Evolutionary conservation across 192 early-diverging fungal genomes (phyloP), one percentile per base, ranked within the genome.

Genomic region (Rhizophagus sp.): DNA sequence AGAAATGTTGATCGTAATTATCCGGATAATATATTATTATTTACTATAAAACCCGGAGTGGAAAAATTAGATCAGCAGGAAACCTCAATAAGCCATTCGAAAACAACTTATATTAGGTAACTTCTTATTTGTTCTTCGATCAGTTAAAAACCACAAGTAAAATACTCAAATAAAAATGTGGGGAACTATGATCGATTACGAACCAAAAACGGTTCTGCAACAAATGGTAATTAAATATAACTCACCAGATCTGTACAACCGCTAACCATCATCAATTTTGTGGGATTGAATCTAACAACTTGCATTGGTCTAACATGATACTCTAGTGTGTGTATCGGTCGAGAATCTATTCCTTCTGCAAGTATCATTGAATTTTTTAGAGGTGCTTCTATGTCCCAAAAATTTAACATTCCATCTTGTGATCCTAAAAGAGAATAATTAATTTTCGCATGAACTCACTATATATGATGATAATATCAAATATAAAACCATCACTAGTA

Each of bases 211-310:
- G 4, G 22, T 19, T 19, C 19, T 41, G 39, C 39, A 41, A 8
- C 39, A 41, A 41, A 41, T 7, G 39, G 7, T 41, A 41, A 41
- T 41, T 41, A 41, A 71, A 7, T 62, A 36, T 27, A 36, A 87
- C 88, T 85, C 88, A 94, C 93, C 88, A 95, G 71, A 64, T 92
- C 90, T 9, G 79, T 84, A 15, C 88, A 88, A 13, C 91, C 93
- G 44, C 84, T 89, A 27, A 91, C 93, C 84, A 94, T 88, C 93
- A 95, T 92, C 71, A 90, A 81, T 78, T 87, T 93, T 62, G 85
- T 83, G n/a, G 95, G 95, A 81, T 94, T 95, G 70, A 94, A 94
- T 24, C 84, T 86, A 15, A 95, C 88, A 19, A 93, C 85, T 49
- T 83, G 75, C 15, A 89, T 84, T 5, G 88, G 85, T 8, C 89